phyloP scores from a whole-genome alignment of 805 yeast species.

The Lipomyces anomalus region DNA sequence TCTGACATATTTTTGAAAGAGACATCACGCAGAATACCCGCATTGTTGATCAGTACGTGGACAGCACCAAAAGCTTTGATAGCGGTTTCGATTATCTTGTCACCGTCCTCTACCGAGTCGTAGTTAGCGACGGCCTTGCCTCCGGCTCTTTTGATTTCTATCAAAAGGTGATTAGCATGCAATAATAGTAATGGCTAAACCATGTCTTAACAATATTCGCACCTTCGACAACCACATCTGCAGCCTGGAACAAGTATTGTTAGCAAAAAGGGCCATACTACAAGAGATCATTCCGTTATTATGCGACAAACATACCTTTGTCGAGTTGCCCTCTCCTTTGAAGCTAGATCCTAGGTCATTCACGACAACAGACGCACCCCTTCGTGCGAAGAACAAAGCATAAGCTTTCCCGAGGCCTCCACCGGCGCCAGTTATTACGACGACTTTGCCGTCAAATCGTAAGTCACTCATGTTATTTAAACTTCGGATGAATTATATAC shows the following conservation, averaged over 20 bases:
- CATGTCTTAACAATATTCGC: not conserved
- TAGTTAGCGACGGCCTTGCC: constrained; percentile 92
- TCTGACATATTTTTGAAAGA: constrained; percentile 81
- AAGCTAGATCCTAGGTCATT: constrained; percentile 88
- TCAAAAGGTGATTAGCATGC: not conserved
- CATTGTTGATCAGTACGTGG: constrained; percentile 85
- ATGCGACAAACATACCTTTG: constrained; percentile 4
- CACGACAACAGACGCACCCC: constrained; percentile 94
- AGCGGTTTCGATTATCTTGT: constrained; percentile 78
- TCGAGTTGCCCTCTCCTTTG: constrained; percentile 59
- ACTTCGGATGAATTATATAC: constrained; percentile 26
- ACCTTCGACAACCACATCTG: constrained; percentile 73
- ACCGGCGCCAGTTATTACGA: constrained; percentile 93
- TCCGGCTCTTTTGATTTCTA: constrained; percentile 65
- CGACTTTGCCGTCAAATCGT: constrained; percentile 75
- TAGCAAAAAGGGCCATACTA: constrained; percentile 1
- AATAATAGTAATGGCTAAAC: not conserved
- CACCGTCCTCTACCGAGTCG: constrained; percentile 84
- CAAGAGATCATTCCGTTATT: not conserved
- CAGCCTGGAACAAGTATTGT: constrained; percentile 61
- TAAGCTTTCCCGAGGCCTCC: constrained; percentile 92
- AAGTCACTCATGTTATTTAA: no score
- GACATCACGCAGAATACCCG: constrained; percentile 88
- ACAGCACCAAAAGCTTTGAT: constrained; percentile 81
- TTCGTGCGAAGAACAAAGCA: constrained; percentile 76